Conservation (phyloP, 345 rosid genomes). For the Murraya koenigii region DNA sequence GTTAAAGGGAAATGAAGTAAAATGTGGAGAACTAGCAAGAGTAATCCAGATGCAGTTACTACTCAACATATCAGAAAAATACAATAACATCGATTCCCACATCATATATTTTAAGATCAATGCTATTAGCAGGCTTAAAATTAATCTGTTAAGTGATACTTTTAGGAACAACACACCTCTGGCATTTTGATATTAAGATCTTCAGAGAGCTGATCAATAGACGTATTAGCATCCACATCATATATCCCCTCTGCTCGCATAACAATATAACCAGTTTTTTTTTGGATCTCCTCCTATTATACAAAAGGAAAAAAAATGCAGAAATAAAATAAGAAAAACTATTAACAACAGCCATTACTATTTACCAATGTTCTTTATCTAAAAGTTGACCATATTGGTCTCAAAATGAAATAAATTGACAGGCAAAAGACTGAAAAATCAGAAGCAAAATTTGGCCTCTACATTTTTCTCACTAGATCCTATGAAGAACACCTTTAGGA, state of each 20-base stretch:
- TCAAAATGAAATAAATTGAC: neutral
- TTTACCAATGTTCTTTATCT: neutral
- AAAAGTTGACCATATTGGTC: neutral
- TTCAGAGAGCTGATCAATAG: slow-evolving; percentile 94
- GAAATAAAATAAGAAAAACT: neutral
- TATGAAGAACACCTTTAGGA: neutral
- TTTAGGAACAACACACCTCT: slow-evolving; percentile 52
- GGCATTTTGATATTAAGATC: slow-evolving; percentile 94
- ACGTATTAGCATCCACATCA: slow-evolving; percentile 97
- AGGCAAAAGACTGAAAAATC: neutral
- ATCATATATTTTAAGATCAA: neutral
- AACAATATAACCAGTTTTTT: slow-evolving; percentile 95
- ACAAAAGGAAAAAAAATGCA: neutral
- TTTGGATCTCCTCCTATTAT: slow-evolving; percentile 93
- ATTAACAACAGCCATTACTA: neutral
- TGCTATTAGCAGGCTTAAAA: neutral
- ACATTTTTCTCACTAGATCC: neutral
- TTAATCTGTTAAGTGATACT: neutral
- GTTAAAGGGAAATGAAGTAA: neutral
- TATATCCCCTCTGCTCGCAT: slow-evolving; percentile 94
- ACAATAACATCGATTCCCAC: neutral
- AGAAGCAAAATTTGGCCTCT: neutral
- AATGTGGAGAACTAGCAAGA: neutral
- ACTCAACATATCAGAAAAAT: neutral
- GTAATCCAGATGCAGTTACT: neutral